Percentiles rank a stretch among this genome's conserved stretches.
Conservation (phyloP, 176 grass and related monocot species). For the Carex kokanica region DNA sequence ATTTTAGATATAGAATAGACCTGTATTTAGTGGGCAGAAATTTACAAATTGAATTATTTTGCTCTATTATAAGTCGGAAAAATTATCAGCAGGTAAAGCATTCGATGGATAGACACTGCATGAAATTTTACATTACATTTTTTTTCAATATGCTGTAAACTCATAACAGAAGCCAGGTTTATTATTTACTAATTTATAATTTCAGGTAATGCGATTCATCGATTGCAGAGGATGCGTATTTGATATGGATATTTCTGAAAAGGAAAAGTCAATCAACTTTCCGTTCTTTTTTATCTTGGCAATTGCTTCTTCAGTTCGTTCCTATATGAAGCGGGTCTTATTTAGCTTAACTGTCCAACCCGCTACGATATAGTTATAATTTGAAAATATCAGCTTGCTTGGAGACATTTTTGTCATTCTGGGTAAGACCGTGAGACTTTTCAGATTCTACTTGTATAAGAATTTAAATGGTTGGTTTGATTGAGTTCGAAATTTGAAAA, state of each 20-base stretch:
- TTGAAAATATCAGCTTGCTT: not conserved
- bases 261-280: slow-evolving; percentile 18
- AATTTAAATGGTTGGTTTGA: slow-evolving; percentile 9
- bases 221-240: not conserved
- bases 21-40: not conserved
- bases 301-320: not conserved
- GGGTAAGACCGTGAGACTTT: not conserved
- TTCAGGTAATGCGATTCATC: not conserved
- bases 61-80: not conserved
- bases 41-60: not conserved
- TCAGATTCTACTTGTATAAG: not conserved
- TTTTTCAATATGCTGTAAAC: not conserved
- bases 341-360: not conserved
- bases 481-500: slow-evolving; percentile 26
- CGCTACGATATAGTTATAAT: not conserved
- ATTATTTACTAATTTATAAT: not conserved
- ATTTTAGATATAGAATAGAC: no score
- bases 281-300: not conserved
- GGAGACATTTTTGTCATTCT: not conserved
- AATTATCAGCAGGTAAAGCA: not conserved
- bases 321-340: not conserved
- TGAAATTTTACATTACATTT: not conserved
- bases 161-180: not conserved
- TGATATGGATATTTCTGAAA: not conserved
- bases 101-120: no score